Conservation (phyloP, 2,329 filamentous ascomycete species). For the Aspergillus fumigatus region DNA sequence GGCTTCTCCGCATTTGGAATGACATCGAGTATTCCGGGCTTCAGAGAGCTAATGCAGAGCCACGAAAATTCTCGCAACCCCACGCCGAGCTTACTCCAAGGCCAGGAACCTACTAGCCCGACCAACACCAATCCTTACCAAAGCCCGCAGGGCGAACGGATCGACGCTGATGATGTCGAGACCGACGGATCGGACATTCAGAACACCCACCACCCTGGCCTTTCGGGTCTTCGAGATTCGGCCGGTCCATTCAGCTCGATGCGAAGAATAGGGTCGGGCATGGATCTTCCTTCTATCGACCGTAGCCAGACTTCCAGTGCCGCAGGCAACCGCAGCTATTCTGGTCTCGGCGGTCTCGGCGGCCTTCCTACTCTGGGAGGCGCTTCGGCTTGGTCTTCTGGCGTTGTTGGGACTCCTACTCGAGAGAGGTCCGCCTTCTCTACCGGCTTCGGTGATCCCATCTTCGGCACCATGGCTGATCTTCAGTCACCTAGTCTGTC, state of each 20-base stretch:
- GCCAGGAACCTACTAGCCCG: conserved; percentile 74
- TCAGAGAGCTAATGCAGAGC: conserved; percentile 54
- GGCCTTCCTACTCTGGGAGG: conserved; percentile 52
- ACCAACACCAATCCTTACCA: conserved; percentile 96
- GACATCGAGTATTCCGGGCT: conserved; percentile 53
- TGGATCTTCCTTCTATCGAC: conserved; percentile 65
- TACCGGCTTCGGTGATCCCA: conserved; percentile 52
- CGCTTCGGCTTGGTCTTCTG: conserved; percentile 49
- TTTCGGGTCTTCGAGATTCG: conserved; percentile 52
- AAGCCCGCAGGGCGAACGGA: conserved; percentile 74
- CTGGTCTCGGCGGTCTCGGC: conserved; percentile 50
- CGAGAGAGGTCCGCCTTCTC: conserved; percentile 51
- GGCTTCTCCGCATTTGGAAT: conserved; percentile 59
- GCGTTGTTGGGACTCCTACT: conserved; percentile 69
- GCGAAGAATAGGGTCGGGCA: conserved; percentile 50
- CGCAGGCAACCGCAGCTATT: conserved; percentile 67
- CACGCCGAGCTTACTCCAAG: conserved; percentile 46
- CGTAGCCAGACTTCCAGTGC: conserved; percentile 90
- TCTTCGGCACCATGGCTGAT: conserved; percentile 74
- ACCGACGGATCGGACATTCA: conserved; percentile 52
- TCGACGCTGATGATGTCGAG: conserved; percentile 59
- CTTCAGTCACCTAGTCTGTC: conserved; percentile 53
- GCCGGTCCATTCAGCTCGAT: conserved; percentile 51
- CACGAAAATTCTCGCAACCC: conserved; percentile 56
- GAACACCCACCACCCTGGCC: conserved; percentile 47